Percentiles rank a stretch among this genome's conserved stretches.
These are phyloP conservation scores for Lachnellula arida DNA, from an alignment of 2,329 filamentous ascomycete genomes.

Conservation along the genomic window DNA sequence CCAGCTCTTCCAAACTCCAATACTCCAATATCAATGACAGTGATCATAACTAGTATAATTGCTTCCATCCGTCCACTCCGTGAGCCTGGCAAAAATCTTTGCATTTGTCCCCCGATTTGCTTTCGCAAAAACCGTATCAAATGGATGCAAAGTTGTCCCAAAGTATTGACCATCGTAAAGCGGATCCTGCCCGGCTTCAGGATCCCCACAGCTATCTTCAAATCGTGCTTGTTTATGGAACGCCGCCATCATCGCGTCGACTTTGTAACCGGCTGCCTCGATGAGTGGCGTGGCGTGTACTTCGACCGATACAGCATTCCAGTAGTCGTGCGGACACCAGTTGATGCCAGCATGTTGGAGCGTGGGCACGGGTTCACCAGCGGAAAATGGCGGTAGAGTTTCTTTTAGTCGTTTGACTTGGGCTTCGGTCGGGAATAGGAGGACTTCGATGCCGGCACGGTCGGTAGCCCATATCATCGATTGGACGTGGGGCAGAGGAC, in stretches of 20 bases:
- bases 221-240: conserved; percentile 13
- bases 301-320: conserved; percentile 10
- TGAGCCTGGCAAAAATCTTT: conserved; percentile 7
- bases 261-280: conserved; percentile 12
- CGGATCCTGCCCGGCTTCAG: conserved; percentile 6
- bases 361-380: neutral
- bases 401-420: neutral
- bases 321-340: conserved; percentile 12
- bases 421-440: conserved; percentile 9
- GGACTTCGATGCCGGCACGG: conserved; percentile 9
- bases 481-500: conserved; percentile 17
- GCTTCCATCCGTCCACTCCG: conserved; percentile 14
- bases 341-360: conserved; percentile 12
- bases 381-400: neutral
- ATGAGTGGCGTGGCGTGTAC: conserved; percentile 10
- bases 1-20: too few species aligned
- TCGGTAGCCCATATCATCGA: conserved; percentile 24
- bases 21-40: too few species aligned
- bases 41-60: conserved; percentile 16
- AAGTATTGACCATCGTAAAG: conserved; percentile 14
- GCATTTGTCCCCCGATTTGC: conserved; percentile 16
- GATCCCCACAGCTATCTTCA: conserved; percentile 3
- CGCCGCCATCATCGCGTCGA: conserved; percentile 18
- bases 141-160: conserved; percentile 20
- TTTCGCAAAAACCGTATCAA: conserved; percentile 20